Percentiles rank a stretch among this genome's conserved stretches.
Evolutionary conservation across 805 yeast genomes (phyloP).

Genomic region (Blastobotrys chiropterorum): DNA sequence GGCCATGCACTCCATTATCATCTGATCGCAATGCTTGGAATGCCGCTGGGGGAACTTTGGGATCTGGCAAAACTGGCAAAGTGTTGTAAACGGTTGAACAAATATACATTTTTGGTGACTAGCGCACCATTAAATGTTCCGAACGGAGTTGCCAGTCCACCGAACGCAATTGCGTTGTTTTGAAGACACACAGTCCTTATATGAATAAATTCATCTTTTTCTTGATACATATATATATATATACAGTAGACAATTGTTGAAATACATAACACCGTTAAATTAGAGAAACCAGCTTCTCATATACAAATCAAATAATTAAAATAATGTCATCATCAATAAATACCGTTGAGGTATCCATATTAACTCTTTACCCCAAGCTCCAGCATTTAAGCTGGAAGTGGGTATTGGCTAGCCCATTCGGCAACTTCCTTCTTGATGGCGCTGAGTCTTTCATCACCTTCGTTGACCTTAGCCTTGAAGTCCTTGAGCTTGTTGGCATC

Average conservation of each 20-base stretch:
- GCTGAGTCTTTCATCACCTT: slow-evolving; percentile 61
- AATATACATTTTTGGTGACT: slow-evolving; percentile 30
- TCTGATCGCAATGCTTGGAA: slow-evolving; percentile 32
- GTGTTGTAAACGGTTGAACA: slow-evolving; percentile 22
- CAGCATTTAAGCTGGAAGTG: slow-evolving; percentile 31
- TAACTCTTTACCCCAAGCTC: neutral
- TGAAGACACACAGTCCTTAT: too few species aligned
- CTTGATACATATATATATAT: neutral
- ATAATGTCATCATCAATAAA: neutral
- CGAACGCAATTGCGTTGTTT: slow-evolving; percentile 42
- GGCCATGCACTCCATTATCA: slow-evolving; percentile 10
- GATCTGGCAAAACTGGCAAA: slow-evolving; percentile 29
- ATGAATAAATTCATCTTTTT: too few species aligned
- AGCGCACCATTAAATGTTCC: slow-evolving; percentile 31
- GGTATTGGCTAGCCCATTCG: slow-evolving; percentile 66
- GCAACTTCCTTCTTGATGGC: slow-evolving; percentile 71
- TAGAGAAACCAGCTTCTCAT: neutral
- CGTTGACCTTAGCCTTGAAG: slow-evolving; percentile 74
- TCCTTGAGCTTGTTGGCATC: slow-evolving; percentile 95
- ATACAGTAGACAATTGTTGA: neutral
- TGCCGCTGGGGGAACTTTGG: slow-evolving; percentile 32
- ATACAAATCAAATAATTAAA: too few species aligned
- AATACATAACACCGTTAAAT: neutral
- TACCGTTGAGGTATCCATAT: neutral
- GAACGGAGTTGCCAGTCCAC: slow-evolving; percentile 34